Percentiles rank a stretch among this genome's conserved stretches.
phyloP scores from a whole-genome alignment of 352 stramenopile genomes.

The Phytophthora tubulina region DNA sequence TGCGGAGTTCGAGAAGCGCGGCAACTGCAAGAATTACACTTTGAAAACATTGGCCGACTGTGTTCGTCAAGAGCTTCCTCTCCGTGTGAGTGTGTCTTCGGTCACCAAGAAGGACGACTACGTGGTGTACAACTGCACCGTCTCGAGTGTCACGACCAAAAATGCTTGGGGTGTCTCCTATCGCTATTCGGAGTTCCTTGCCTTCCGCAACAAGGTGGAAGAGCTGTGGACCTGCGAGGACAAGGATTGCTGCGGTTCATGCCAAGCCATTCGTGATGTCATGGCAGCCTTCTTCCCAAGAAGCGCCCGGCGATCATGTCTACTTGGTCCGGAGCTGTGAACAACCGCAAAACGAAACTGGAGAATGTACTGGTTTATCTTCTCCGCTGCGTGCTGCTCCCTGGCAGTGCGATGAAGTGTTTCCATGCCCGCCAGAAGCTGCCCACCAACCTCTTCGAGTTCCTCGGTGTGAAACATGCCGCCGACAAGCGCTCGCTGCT shows the following conservation, averaged over 20 bases:
- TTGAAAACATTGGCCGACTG: conserved; percentile 57
- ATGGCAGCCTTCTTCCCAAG: conserved; percentile 66
- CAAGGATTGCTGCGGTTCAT: conserved; percentile 69
- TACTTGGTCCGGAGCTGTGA: conserved; percentile 48
- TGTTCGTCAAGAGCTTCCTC: conserved; percentile 55
- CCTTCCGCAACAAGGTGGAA: conserved; percentile 65
- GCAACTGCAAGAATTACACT: conserved; percentile 57
- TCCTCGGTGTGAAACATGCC: conserved; percentile 64
- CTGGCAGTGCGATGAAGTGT: conserved; percentile 81
- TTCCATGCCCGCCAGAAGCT: conserved; percentile 56
- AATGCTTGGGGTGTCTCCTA: conserved; percentile 64
- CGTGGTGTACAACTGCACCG: conserved; percentile 60
- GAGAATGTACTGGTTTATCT: conserved; percentile 72
- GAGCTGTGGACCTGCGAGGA: conserved; percentile 64
- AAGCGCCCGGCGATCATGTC: conserved; percentile 56
- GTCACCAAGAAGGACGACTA: conserved; percentile 56
- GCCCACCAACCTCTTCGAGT: conserved; percentile 61
- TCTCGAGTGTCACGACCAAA: conserved; percentile 60
- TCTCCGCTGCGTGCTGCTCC: conserved; percentile 67
- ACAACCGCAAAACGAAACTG: conserved; percentile 64
- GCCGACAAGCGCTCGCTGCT: conserved; percentile 69
- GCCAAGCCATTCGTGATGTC: conserved; percentile 76
- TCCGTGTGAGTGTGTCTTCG: conserved; percentile 55
- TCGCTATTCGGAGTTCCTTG: conserved; percentile 72
- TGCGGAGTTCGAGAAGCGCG: conserved; percentile 35